Percentiles rank a stretch among this genome's conserved stretches.
phyloP scores from a whole-genome alignment of 345 rosid genomes.

The Clarkia xantiana region DNA sequence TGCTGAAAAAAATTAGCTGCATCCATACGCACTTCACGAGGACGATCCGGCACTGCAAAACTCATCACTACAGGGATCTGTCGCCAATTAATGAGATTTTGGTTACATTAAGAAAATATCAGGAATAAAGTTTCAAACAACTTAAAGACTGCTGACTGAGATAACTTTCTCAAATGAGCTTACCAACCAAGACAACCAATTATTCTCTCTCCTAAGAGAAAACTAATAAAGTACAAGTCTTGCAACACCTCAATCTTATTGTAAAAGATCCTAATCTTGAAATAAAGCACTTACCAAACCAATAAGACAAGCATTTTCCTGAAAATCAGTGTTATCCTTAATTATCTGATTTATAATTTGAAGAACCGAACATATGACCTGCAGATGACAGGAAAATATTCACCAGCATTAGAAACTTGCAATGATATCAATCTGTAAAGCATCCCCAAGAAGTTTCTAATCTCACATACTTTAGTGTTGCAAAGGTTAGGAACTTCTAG shows the following conservation, averaged over 20 bases:
- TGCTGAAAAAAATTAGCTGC: slow-evolving; percentile 91
- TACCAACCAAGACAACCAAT: too few species aligned
- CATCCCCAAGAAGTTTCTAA: slow-evolving; percentile 1
- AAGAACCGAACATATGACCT: slow-evolving; percentile 82
- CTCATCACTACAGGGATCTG: slow-evolving; percentile 84
- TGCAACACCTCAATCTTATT: background rate
- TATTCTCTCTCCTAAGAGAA: background rate
- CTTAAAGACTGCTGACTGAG: background rate
- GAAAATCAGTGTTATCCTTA: slow-evolving; percentile 74
- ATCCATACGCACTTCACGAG: slow-evolving; percentile 86
- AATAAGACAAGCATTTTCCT: slow-evolving; percentile 98
- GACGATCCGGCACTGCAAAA: slow-evolving; percentile 67
- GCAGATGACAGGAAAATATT: slow-evolving; percentile 16
- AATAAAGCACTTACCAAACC: slow-evolving; percentile 46
- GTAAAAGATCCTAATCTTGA: background rate
- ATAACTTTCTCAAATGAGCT: too few species aligned
- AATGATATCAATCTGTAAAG: too few species aligned
- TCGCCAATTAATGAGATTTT: background rate
- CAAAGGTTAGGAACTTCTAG: slow-evolving; percentile 72
- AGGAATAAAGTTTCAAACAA: background rate
- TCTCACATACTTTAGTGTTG: slow-evolving; percentile 27
- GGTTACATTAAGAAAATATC: background rate
- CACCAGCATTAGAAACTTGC: too few species aligned
- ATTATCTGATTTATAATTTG: slow-evolving; percentile 77
- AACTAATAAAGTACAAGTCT: slow-evolving; percentile 4